A percentile compares a stretch with the other conserved stretches of the same genome.
These are phyloP conservation scores for Hyphochytrium catenoides DNA, from an alignment of 352 stramenopile species.

Conservation along the genomic window DNA sequence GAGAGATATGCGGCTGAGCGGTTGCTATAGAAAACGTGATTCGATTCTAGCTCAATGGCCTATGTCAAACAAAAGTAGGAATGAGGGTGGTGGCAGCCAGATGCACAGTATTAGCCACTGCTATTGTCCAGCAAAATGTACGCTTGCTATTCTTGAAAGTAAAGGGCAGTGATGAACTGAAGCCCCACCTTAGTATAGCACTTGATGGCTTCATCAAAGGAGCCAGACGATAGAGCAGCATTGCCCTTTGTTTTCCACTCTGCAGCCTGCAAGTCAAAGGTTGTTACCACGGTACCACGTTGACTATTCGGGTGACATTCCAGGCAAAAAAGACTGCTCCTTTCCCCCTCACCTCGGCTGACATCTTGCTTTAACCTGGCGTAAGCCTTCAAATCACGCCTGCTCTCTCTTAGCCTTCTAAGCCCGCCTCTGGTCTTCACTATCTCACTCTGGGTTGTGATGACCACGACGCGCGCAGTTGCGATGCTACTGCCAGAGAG, in stretches of 20 bases:
- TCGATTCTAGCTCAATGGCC: slow-evolving; percentile 81
- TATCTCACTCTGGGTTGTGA: too few relatives aligned
- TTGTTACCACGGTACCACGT: too few relatives aligned
- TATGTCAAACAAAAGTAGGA: slow-evolving; percentile 12
- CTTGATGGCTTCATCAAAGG: slow-evolving; percentile 81
- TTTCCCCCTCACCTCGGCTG: too few relatives aligned
- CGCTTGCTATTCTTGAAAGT: neutral
- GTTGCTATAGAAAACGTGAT: slow-evolving; percentile 97
- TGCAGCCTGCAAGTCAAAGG: slow-evolving; percentile 11
- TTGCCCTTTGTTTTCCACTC: slow-evolving; percentile 86
- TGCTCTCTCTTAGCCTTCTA: too few relatives aligned
- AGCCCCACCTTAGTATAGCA: slow-evolving; percentile 57
- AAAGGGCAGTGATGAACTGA: neutral
- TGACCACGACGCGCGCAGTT: too few relatives aligned
- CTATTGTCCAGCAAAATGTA: neutral
- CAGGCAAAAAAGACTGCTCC: too few relatives aligned
- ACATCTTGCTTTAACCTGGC: too few relatives aligned
- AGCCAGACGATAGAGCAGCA: slow-evolving; percentile 68
- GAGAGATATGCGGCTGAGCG: slow-evolving; percentile 93
- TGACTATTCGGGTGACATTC: too few relatives aligned
- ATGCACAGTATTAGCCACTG: neutral
- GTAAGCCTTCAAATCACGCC: too few relatives aligned
- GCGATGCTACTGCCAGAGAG: too few relatives aligned
- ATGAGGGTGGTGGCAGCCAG: neutral
- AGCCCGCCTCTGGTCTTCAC: too few relatives aligned